Evolutionary conservation across 768 basidiomycete species (phyloP).

Genomic region (Termitomyces sp.): DNA sequence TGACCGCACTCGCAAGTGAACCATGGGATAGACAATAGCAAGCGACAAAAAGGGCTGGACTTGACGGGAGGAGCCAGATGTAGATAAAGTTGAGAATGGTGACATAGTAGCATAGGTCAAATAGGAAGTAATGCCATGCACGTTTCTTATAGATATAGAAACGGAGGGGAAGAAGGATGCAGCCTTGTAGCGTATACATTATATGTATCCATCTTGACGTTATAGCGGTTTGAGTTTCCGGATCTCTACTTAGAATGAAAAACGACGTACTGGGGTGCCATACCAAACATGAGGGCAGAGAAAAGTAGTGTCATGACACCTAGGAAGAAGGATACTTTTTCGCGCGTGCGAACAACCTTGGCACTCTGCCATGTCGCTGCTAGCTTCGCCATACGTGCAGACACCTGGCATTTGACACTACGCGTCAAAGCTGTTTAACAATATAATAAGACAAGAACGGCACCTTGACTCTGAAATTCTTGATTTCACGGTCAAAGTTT

Average conservation of each 20-base stretch:
- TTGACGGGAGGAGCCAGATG: constrained; percentile 85
- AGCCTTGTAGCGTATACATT: constrained; percentile 72
- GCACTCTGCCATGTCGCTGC: constrained; percentile 88
- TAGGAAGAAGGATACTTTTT: constrained; percentile 88
- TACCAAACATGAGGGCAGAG: constrained; percentile 83
- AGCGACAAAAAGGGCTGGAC: constrained; percentile 75
- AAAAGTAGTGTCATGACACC: constrained; percentile 87
- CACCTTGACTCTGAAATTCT: constrained; percentile 84
- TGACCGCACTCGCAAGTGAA: constrained; percentile 86
- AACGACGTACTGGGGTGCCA: constrained; percentile 72
- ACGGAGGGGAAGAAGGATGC: constrained; percentile 79
- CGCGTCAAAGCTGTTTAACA: constrained; percentile 4
- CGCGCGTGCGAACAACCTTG: constrained; percentile 76
- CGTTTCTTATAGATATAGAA: constrained; percentile 88
- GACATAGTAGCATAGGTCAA: constrained; percentile 90
- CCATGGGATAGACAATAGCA: constrained; percentile 94
- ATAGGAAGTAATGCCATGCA: constrained; percentile 91
- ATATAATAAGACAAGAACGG: background rate
- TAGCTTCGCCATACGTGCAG: constrained; percentile 73
- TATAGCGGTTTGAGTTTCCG: constrained; percentile 8
- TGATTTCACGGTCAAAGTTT: constrained; percentile 83
- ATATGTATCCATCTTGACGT: constrained; percentile 79
- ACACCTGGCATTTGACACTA: constrained; percentile 45
- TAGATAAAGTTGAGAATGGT: constrained; percentile 89
- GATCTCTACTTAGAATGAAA: background rate